phyloP scores from a whole-genome alignment of 2,329 filamentous ascomycete genomes.

The Paracoccidioides lutzii region DNA sequence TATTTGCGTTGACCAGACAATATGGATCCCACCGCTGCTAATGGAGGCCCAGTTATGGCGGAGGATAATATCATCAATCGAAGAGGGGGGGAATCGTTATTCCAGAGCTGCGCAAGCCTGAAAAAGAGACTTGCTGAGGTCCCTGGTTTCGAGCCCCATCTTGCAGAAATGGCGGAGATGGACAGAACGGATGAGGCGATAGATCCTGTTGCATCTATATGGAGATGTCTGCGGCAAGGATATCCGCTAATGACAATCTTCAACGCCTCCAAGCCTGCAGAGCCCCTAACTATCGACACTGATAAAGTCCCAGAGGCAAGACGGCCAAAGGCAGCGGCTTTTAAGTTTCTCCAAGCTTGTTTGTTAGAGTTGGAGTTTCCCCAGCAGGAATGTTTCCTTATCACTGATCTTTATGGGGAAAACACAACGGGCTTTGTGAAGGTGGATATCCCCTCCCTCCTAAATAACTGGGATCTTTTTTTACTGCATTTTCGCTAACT shows the following conservation, averaged over 20 bases:
- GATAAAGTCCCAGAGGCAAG: constrained; percentile 54
- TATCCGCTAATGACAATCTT: constrained; percentile 78
- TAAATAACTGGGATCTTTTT: background rate
- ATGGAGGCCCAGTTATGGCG: constrained; percentile 40
- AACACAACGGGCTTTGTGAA: constrained; percentile 97
- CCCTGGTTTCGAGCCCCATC: constrained; percentile 64
- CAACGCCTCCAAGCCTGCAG: constrained; percentile 64
- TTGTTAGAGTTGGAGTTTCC: constrained; percentile 68
- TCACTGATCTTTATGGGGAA: constrained; percentile 80
- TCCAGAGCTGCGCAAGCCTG: constrained; percentile 83
- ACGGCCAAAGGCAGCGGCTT: constrained; percentile 72
- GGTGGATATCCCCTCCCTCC: constrained; percentile 34
- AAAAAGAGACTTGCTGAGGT: constrained; percentile 71
- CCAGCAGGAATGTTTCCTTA: constrained; percentile 74
- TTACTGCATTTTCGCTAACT: background rate
- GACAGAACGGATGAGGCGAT: constrained; percentile 48
- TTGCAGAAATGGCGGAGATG: constrained; percentile 59
- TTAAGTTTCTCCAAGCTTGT: constrained; percentile 86
- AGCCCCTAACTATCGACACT: constrained; percentile 55
- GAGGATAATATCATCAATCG: constrained; percentile 95
- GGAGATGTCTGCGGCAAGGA: constrained; percentile 73
- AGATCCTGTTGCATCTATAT: constrained; percentile 81
- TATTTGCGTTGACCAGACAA: constrained; percentile 4
- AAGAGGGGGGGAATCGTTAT: constrained; percentile 86
- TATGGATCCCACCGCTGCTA: constrained; percentile 24